Base-by-base conservation (phyloP, 2,329 filamentous ascomycete species). In the Cladosporium austrohemisphaericum region DNA sequence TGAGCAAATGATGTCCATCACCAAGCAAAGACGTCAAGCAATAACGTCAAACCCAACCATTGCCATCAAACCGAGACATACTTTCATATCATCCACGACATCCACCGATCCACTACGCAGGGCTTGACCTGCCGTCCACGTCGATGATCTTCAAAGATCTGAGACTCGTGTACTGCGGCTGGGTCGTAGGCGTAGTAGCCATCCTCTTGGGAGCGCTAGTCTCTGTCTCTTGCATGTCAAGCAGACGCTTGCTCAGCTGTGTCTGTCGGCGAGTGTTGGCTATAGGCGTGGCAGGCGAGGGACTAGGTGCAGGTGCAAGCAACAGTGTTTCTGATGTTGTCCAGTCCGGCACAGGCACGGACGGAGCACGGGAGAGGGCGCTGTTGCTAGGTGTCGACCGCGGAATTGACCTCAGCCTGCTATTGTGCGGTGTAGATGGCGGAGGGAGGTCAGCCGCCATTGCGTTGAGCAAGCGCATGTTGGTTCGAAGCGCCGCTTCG, bases 401-500 rank as follows among this genome's bases (percentile, higher is more conserved):
- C 4, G 9, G 5, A 14, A 19, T 29, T 16, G 38, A 19, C n/a
- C 22, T 41, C 26, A 26, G 25, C 3, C 11, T 29, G 16, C 38
- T 29, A 9, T 26, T 18, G 10, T 19, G 16, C n/a, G 16, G 25
- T n/a, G 38, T 29, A 13, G 25, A 16, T 20, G 32, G 5, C 25
- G 26, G 38, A 18, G 25, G 33, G 5, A 23, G 16, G 13, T 47
- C 44, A 3, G 6, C 11, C 9, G 32, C 28, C 32, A 47, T 28
- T 10, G 23, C 33, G 6, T 23, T 26, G 33, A 47, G 26, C 9
- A 37, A 31, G 9, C 32, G 25, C 44, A 22, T n/a, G 25, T 47
- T 47, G 33, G 25, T 38, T n/a, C 38, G 22, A 10, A 36, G 13
- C 10, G 23, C 23, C 13, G 14, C 31, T 14, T 62, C 57, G 1